These are phyloP conservation scores for Colletotrichum horii DNA, from an alignment of 2,329 filamentous ascomycete genomes.

Conservation along the genomic window DNA sequence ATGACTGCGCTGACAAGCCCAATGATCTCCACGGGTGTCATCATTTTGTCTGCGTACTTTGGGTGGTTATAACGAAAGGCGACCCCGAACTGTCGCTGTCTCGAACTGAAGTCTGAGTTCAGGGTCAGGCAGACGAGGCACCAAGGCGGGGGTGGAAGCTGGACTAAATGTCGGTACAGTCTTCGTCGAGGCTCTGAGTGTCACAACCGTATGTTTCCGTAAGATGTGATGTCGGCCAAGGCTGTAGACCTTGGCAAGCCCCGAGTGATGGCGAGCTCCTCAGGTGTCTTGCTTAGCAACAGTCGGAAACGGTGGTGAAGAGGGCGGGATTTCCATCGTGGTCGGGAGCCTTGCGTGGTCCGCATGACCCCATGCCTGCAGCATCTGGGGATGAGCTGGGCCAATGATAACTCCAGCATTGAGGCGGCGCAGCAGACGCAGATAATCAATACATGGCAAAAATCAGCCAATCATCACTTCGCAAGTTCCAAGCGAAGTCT, in stretches of 20 bases:
- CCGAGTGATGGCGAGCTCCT: not conserved
- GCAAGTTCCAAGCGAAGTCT: not conserved
- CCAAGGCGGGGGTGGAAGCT: not conserved
- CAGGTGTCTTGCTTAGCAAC: not conserved
- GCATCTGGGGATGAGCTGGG: not conserved
- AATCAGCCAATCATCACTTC: not conserved
- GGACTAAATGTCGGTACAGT: not conserved
- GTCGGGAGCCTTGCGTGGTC: not conserved
- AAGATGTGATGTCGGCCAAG: not conserved
- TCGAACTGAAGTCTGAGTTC: rapidly evolving
- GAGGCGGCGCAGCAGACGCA: not conserved
- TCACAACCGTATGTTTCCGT: not conserved
- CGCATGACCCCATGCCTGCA: not conserved
- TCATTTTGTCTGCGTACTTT: not conserved
- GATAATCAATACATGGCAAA: not conserved
- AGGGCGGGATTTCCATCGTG: not conserved
- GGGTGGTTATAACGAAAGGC: not conserved
- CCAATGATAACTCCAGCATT: not conserved
- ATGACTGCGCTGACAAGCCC: slow-evolving; percentile 1
- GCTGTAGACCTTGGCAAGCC: not conserved
- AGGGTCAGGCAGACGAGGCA: not conserved
- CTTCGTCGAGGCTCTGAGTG: not conserved
- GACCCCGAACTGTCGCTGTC: not conserved
- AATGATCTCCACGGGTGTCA: not conserved
- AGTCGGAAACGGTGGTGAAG: not conserved